Conservation (phyloP, 1,284 basidiomycete genomes). For the Cerrena zonata region DNA sequence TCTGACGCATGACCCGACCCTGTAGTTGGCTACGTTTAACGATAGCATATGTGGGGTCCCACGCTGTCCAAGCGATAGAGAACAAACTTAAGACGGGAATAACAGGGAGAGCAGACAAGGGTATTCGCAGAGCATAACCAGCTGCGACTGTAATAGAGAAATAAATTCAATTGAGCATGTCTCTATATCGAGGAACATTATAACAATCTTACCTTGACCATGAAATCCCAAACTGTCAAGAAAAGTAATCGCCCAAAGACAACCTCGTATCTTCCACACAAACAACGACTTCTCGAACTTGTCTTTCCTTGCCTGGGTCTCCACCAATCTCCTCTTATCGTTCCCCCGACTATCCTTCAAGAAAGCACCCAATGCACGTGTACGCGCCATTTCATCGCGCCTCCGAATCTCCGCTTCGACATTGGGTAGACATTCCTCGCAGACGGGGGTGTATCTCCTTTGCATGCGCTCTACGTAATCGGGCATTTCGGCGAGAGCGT, state of each 20-base stretch:
- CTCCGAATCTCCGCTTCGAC: slow-evolving; percentile 76
- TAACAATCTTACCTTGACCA: slow-evolving; percentile 36
- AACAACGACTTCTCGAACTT: slow-evolving; percentile 40
- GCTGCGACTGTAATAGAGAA: slow-evolving; percentile 10
- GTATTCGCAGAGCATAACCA: slow-evolving; percentile 1
- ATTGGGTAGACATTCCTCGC: slow-evolving; percentile 63
- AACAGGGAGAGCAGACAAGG: slow-evolving; percentile 11
- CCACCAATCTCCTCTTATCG: slow-evolving; percentile 37
- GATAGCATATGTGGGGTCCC: slow-evolving; percentile 71
- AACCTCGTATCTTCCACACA: slow-evolving; percentile 60
- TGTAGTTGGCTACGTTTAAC: slow-evolving; percentile 54
- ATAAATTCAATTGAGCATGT: too few relatives aligned
- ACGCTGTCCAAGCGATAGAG: slow-evolving; percentile 65
- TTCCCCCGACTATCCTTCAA: slow-evolving; percentile 59
- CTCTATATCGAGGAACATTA: too few relatives aligned
- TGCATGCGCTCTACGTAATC: slow-evolving; percentile 72
- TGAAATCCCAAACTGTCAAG: slow-evolving; percentile 40
- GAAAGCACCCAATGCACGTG: slow-evolving; percentile 68
- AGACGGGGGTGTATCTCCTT: slow-evolving; percentile 80
- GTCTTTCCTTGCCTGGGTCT: slow-evolving; percentile 35
- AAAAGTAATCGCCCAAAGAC: slow-evolving; percentile 50
- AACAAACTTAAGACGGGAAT: slow-evolving; percentile 46
- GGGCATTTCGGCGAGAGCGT: slow-evolving; percentile 57
- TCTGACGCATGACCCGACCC: slow-evolving; percentile 60
- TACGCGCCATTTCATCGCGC: slow-evolving; percentile 77